Conservation (phyloP, 1,284 basidiomycete genomes). For the Agaricales sp. region DNA sequence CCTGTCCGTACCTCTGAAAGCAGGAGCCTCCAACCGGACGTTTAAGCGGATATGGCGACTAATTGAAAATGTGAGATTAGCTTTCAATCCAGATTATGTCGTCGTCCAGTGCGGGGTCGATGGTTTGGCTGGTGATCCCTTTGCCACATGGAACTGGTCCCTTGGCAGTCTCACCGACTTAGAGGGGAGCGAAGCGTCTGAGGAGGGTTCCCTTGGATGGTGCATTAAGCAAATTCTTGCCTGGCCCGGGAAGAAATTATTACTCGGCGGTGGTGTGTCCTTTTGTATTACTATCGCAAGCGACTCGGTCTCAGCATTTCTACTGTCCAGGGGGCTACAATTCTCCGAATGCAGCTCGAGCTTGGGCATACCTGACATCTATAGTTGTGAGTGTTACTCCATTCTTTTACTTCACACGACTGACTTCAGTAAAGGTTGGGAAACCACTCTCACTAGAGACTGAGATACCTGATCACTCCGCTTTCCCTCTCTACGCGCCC, state of each 20-base stretch:
- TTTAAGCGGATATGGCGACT: slow-evolving; percentile 52
- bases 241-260: slow-evolving; percentile 52
- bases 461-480: slow-evolving; percentile 61
- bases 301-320: slow-evolving; percentile 8
- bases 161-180: slow-evolving; percentile 30
- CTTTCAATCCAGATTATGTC: slow-evolving; percentile 70
- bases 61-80: slow-evolving; percentile 50
- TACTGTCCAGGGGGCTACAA: slow-evolving; percentile 66
- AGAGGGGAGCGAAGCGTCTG: not conserved
- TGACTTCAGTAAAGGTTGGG: slow-evolving; percentile 29
- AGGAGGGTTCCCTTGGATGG: slow-evolving; percentile 61
- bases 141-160: slow-evolving; percentile 71
- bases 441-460: slow-evolving; percentile 44
- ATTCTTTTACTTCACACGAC: slow-evolving; percentile 2
- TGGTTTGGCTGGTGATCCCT: slow-evolving; percentile 77
- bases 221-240: slow-evolving; percentile 44
- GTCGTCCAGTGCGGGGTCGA: slow-evolving; percentile 85
- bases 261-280: slow-evolving; percentile 54
- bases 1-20: slow-evolving; percentile 62
- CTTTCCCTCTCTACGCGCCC: slow-evolving; percentile 64
- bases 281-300: slow-evolving; percentile 1
- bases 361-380: slow-evolving; percentile 77
- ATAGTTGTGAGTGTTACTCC: slow-evolving; percentile 41
- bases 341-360: slow-evolving; percentile 71
- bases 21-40: slow-evolving; percentile 54